phyloP scores from a whole-genome alignment of 495 filamentous ascomycete genomes.

The Daldinia vernicosa region DNA sequence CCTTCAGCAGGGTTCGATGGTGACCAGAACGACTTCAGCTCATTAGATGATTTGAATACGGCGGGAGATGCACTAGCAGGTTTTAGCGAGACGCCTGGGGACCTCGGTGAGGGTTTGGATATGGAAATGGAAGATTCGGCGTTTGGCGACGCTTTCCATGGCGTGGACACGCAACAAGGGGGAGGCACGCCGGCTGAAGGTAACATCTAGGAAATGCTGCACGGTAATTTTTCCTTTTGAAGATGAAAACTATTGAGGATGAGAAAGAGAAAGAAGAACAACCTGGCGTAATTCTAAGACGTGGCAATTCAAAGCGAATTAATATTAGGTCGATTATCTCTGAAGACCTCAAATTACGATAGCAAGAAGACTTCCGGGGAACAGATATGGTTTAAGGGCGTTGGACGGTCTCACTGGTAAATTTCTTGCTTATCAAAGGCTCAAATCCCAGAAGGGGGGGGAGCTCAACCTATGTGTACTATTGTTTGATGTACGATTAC shows the following conservation, averaged over 20 bases:
- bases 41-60: conserved; percentile 61
- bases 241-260: neutral
- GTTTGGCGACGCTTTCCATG: conserved; percentile 66
- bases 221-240: neutral
- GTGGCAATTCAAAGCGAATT: too few relatives aligned
- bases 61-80: conserved; percentile 58
- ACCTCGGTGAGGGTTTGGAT: conserved; percentile 54
- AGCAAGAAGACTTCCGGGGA: conserved; percentile 1
- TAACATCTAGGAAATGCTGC: conserved; percentile 33
- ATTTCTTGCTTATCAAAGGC: neutral
- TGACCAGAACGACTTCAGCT: conserved; percentile 62
- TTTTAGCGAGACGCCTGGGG: conserved; percentile 52
- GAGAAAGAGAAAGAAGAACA: neutral
- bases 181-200: conserved; percentile 41
- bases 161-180: conserved; percentile 49
- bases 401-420: conserved; percentile 1
- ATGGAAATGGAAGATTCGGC: conserved; percentile 64
- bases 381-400: conserved; percentile 10
- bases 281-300: neutral
- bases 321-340: neutral
- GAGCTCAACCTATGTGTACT: neutral
- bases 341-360: neutral
- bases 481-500: neutral
- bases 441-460: neutral
- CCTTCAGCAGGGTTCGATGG: conserved; percentile 52